Evolutionary conservation across 108 stramenopile genomes (phyloP), one percentile per base, ranked within the genome.

Genomic region (Chaetoceros muelleri): DNA sequence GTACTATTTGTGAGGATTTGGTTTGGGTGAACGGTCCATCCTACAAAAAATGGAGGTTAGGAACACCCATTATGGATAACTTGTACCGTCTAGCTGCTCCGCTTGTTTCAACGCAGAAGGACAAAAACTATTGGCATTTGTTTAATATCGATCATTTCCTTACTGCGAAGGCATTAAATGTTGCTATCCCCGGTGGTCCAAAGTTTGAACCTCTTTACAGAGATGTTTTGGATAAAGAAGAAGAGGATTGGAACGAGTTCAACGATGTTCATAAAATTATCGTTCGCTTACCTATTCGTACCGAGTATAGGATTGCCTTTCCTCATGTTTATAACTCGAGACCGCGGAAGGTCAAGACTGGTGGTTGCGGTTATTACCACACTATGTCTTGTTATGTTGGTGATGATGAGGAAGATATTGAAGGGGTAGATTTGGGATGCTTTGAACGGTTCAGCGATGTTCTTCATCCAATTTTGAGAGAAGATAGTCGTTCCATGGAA

Each of bases 211-310:
- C 98, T 1, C 80, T 99, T 23, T 98, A 85, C 69, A 86, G 95
- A 18, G 97, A 96, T 75, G 88, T 84, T n/a, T 77, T 82, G 30
- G 88, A 87, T 28, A 70, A 80, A 25, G 93, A 95, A 48, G 97
- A 98, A 53, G 95, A 97, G 61, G 98, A 99, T 73, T 99, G 98
- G 98, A 98, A 98, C 69, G 98, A 99, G 65, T 99, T 99, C 77
- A 99, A 99, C 72, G 98, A 99, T 77, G 94, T 99, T 62, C 85
- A 94, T 73, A 98, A 98, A 69, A 95, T 99, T 68, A 92, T 99
- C 70, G 90, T 98, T 64, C 90, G 97, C 22, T 78, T 86, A 52
- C 97, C 93, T 29, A 96, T 99, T 62, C 84, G 98, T 24, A 95
- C 96, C 19, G 98, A 99, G 71, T 99, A 99, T 70, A 78, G 82